Conservation (phyloP, 352 stramenopile genomes). For the Phytophthora citrophthora region DNA sequence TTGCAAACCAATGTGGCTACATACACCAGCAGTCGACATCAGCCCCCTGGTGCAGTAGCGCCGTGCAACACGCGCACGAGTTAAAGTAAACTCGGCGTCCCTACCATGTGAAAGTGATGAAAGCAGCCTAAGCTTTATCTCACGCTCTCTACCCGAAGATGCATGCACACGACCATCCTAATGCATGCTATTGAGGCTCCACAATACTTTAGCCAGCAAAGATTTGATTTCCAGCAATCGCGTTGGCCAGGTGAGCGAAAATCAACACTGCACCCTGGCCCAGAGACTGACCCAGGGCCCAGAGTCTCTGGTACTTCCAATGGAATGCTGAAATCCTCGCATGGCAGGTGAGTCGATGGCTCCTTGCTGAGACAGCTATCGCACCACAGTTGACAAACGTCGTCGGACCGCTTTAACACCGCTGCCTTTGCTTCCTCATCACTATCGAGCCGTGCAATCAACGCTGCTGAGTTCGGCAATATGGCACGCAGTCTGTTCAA, state of each 20-base stretch:
- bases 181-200: too few relatives aligned
- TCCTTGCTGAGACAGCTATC: conserved; percentile 9
- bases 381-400: conserved; percentile 23
- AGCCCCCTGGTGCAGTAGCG: conserved; percentile 8
- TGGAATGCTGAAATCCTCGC: conserved; percentile 6
- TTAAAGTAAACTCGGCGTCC: conserved; percentile 4
- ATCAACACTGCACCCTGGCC: neutral
- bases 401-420: conserved; percentile 25
- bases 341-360: conserved; percentile 5
- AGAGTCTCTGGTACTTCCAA: too few relatives aligned
- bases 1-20: conserved; percentile 12
- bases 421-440: conserved; percentile 29
- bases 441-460: conserved; percentile 22
- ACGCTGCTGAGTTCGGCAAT: conserved; percentile 9
- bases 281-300: too few relatives aligned
- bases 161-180: conserved; percentile 3
- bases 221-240: too few relatives aligned
- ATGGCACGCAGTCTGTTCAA: conserved; percentile 3
- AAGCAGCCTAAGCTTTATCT: neutral
- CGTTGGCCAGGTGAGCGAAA: neutral
- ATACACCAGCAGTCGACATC: neutral
- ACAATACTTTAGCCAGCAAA: too few relatives aligned
- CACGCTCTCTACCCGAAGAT: conserved; percentile 13
- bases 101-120: neutral
- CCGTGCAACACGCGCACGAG: conserved; percentile 3